phyloP scores from a whole-genome alignment of 306 rosid species.

The Parietaria judaica region DNA sequence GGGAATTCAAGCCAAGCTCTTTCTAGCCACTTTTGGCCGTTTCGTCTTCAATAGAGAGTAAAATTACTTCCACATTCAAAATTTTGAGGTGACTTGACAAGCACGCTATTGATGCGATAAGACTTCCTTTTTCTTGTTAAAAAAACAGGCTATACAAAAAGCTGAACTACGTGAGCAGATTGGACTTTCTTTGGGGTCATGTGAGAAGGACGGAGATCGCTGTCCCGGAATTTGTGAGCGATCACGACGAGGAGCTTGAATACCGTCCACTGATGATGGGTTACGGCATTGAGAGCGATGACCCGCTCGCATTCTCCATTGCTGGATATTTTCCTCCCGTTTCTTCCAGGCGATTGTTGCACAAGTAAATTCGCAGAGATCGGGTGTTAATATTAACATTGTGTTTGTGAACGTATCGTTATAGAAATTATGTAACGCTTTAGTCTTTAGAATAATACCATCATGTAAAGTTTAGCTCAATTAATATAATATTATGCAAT shows the following conservation, averaged over 20 bases:
- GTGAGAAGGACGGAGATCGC: slow-evolving; percentile 31
- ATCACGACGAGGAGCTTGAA: slow-evolving; percentile 27
- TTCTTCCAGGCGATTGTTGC: slow-evolving; percentile 32
- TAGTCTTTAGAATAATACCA: too few relatives aligned
- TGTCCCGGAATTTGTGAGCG: slow-evolving; percentile 25
- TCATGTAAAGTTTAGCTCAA: too few relatives aligned
- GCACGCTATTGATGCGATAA: not conserved
- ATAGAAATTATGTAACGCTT: too few relatives aligned
- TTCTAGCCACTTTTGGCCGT: slow-evolving; percentile 37
- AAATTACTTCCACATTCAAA: not conserved
- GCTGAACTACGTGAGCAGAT: slow-evolving; percentile 22
- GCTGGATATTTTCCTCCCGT: slow-evolving; percentile 7
- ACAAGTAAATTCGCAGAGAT: not conserved
- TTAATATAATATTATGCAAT: too few relatives aligned
- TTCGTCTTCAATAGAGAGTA: slow-evolving; percentile 27
- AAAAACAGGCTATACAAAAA: slow-evolving; percentile 26
- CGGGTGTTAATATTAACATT: too few relatives aligned
- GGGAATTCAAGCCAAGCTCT: slow-evolving; percentile 24
- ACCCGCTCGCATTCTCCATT: slow-evolving; percentile 10
- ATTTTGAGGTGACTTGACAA: not conserved
- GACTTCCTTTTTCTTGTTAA: not conserved
- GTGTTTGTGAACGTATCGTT: too few relatives aligned
- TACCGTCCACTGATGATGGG: slow-evolving; percentile 22
- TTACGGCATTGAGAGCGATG: slow-evolving; percentile 34
- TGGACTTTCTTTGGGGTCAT: slow-evolving; percentile 33